Base-by-base conservation (phyloP, 202 grass and related monocot genomes). In the Schoenoplectus tabernaemontani region DNA sequence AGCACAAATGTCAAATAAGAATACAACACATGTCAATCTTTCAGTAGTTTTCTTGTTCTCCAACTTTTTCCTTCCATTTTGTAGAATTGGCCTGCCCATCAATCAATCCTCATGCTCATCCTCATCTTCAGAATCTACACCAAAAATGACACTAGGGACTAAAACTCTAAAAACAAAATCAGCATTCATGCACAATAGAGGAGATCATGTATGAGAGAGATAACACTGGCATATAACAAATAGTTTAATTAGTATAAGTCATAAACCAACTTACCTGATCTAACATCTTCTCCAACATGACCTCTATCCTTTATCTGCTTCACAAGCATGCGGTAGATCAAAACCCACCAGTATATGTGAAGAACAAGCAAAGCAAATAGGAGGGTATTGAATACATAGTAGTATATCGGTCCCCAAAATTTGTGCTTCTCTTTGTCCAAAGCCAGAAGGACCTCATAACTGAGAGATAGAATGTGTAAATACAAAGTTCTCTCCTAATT, bases 361-460 rank as follows among this genome's bases (percentile, higher is more conserved):
- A 96, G 82, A 90, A 93, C 84, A 84, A 92, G 87, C 58, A 96
- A 79, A 20, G 84, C 87, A 28, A 92, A 92, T 41, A 96, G 87
- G 83, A 96, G 89, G 57, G 78, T 87, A 73, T 96, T 96, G 82
- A 96, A 96, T 32, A 92, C 79, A 84, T 96, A 92, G 80, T 96
- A 96, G 61, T 92, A 92, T 87, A 96, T 85, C 19, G 89, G 89
- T 70, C 89, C 93, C 66, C 87, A 84, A 90, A 90, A 87, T 70
- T 92, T 96, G 64, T 90, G 90, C 72, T 92, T 92, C 80, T 83
- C 86, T 86, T 80, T 96, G 80, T 96, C 84, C 82, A 92, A 41
- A 87, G 64, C 76, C 82, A 85, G 82, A 67, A 96, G 64, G 79
- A 92, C 86, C 86, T 96, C 93, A 60, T 85, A 88, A 79, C 93